Conservation (phyloP, 1,139 yeast species). For the Blastobotrys capitulatus region DNA sequence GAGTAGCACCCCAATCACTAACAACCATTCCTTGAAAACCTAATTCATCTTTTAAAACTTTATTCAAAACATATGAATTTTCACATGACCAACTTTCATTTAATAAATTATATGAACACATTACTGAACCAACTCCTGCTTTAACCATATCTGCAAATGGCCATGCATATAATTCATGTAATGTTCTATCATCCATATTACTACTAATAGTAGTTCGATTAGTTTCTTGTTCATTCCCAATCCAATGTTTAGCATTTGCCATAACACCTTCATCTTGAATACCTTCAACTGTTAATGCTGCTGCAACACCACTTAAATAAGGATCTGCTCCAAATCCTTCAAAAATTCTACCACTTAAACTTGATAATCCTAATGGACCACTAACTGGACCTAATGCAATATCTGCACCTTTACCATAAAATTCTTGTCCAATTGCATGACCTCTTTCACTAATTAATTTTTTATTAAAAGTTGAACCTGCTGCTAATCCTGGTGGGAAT, state of each 20-base stretch:
- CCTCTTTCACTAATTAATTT: conserved; percentile 50
- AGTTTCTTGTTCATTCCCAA: conserved; percentile 60
- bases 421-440: conserved; percentile 53
- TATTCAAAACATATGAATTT: conserved; percentile 51
- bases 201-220: conserved; percentile 19
- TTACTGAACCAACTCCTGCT: conserved; percentile 59
- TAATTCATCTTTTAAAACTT: conserved; percentile 53
- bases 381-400: conserved; percentile 56
- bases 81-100: conserved; percentile 59
- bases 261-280: conserved; percentile 54
- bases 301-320: conserved; percentile 54
- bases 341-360: conserved; percentile 62
- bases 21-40: conserved; percentile 65
- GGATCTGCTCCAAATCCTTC: conserved; percentile 65
- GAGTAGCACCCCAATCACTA: conserved; percentile 59
- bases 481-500: conserved; percentile 55
- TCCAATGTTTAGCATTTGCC: conserved; percentile 49
- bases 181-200: conserved; percentile 54
- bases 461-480: conserved; percentile 54
- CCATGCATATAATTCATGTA: conserved; percentile 61
- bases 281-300: conserved; percentile 50
- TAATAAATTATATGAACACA: conserved; percentile 58
- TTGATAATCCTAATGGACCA: conserved; percentile 58
- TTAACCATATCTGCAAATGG: conserved; percentile 60
- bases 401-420: conserved; percentile 51